These are phyloP conservation scores for Malus hybrid DNA, from an alignment of 331 rosid genomes.

Conservation along the genomic window DNA sequence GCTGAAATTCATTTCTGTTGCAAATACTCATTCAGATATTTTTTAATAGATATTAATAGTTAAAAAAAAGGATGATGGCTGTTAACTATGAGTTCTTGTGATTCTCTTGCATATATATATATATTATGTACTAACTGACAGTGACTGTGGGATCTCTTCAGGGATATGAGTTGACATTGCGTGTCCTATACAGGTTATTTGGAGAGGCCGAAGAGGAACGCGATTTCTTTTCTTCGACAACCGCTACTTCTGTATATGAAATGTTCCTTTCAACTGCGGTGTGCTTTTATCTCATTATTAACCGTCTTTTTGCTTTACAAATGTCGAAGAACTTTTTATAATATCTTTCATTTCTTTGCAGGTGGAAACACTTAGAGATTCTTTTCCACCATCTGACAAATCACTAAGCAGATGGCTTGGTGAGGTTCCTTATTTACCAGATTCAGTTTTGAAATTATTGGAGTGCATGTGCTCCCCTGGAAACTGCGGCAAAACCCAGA, in stretches of 20 bases:
- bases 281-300: slow-evolving; percentile 17
- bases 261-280: slow-evolving; percentile 72
- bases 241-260: slow-evolving; percentile 93
- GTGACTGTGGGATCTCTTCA: slow-evolving; percentile 48
- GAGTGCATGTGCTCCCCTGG: slow-evolving; percentile 88
- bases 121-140: slow-evolving; percentile 30
- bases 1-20: background rate
- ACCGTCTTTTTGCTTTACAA: slow-evolving; percentile 16
- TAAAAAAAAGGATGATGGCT: background rate
- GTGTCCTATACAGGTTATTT: slow-evolving; percentile 92
- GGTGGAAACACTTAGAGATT: slow-evolving; percentile 91
- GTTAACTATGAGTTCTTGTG: background rate
- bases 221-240: slow-evolving; percentile 85
- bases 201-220: slow-evolving; percentile 92
- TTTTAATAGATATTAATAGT: background rate
- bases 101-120: slow-evolving; percentile 9
- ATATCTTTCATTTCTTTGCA: slow-evolving; percentile 40
- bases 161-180: slow-evolving; percentile 99
- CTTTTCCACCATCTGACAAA: slow-evolving; percentile 92
- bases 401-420: slow-evolving; percentile 79
- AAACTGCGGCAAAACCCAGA: slow-evolving; percentile 56
- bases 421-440: slow-evolving; percentile 88
- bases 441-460: slow-evolving; percentile 59
- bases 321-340: background rate
- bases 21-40: background rate